These are phyloP conservation scores for Colletotrichum sp. DNA, from an alignment of 2,329 filamentous ascomycete species.

Conservation along the genomic window DNA sequence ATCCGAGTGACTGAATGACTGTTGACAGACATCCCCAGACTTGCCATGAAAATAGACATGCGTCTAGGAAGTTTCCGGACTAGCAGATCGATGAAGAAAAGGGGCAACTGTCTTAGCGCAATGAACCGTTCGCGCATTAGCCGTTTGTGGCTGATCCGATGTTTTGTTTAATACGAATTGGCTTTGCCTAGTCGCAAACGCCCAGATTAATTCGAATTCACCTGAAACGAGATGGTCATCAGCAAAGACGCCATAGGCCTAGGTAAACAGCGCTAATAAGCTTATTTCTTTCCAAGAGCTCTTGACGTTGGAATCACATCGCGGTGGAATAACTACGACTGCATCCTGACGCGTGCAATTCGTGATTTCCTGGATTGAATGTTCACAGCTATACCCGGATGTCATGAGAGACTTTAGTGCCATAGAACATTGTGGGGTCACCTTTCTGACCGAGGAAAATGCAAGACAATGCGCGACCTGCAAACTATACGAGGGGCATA, in stretches of 20 bases:
- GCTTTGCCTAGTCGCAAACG: neutral
- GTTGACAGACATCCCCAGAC: neutral
- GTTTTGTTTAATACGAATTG: neutral
- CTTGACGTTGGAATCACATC: neutral
- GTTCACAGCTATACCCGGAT: neutral
- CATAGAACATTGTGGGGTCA: neutral
- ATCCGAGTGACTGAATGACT: neutral
- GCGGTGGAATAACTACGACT: neutral
- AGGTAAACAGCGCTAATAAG: neutral
- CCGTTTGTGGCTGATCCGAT: neutral
- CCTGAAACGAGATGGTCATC: neutral
- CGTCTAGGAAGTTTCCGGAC: neutral
- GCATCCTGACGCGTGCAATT: neutral
- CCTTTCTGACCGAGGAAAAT: accelerated
- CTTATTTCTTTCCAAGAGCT: neutral
- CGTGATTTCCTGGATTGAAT: neutral
- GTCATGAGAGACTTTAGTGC: neutral
- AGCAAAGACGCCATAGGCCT: neutral
- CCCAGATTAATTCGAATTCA: neutral
- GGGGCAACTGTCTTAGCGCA: neutral
- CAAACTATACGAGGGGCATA: neutral
- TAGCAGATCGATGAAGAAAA: neutral
- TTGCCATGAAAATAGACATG: neutral
- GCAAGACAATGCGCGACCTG: accelerated
- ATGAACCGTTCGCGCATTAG: neutral